Conservation (phyloP, 331 rosid species). For the Cucumis variabilis region DNA sequence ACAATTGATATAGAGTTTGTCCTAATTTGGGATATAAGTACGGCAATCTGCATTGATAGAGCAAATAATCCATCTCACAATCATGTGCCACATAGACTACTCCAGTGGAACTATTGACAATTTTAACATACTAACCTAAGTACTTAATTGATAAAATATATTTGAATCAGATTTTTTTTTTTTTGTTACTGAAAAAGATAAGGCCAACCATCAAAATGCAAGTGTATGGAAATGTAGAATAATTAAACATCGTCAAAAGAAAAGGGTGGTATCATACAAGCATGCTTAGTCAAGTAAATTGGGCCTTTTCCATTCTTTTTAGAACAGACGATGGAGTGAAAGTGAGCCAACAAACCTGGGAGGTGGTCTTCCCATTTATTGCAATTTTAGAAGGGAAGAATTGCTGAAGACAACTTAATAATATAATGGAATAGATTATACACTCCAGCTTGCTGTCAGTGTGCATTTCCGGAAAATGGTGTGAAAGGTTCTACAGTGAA, state of each 20-base stretch:
- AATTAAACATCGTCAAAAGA: neutral
- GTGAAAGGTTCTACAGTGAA: conserved; percentile 72
- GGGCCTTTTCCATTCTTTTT: neutral
- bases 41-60: conserved; percentile 64
- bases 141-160: neutral
- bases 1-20: conserved; percentile 87
- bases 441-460: conserved; percentile 78
- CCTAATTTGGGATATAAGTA: conserved; percentile 78
- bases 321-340: neutral
- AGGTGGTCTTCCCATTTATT: conserved; percentile 52
- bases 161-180: neutral
- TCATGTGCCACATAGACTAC: neutral
- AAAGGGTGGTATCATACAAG: neutral
- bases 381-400: conserved; percentile 47
- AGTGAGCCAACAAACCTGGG: conserved; percentile 63
- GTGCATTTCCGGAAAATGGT: conserved; percentile 58
- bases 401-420: conserved; percentile 66
- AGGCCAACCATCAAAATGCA: neutral
- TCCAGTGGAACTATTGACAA: neutral
- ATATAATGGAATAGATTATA: conserved; percentile 67
- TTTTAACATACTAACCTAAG: neutral
- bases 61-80: conserved; percentile 36
- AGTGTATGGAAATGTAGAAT: neutral
- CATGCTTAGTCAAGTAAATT: neutral
- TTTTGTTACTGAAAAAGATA: neutral